Evolutionary conservation across 1,284 basidiomycete species (phyloP), one percentile per base, ranked within the genome.

Genomic region (Kalmanozyma brasiliensis): DNA sequence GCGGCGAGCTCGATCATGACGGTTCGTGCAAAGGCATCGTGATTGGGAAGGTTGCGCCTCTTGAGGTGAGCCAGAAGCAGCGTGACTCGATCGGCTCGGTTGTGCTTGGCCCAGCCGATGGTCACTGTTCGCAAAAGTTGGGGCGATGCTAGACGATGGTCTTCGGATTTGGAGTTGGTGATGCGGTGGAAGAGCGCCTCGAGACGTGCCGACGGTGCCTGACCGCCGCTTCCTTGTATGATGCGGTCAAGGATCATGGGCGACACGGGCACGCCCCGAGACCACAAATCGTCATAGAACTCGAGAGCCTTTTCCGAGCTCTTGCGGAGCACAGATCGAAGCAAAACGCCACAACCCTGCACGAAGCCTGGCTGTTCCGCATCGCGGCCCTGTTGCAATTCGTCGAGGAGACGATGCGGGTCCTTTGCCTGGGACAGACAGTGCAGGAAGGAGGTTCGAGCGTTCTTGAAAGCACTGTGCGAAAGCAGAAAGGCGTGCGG

Each of bases 231-330:
- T 22, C 35, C 22, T 9, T 33, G 11, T 14, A 58, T 49, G 36
- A 62, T 16, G 13, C 40, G 36, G 8, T 23, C 10, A 30, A 62
- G 23, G n/a, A 62, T 20, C 6, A 7, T 29, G 33, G 32, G 8
- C 0, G 53, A 32, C n/a, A 68, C 20, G 13, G 53, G 49, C 7
- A 67, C 45, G 14, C 49, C 64, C 13, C 52, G 47, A n/a, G 58
- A 52, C 64, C 64, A 67, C 16, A 68, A 19, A 9, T 58, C 59
- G 16, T 68, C 53, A 34, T 62, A 68, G 10, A 62, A 34, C n/a
- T 49, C 46, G 11, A 62, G 37, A 7, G 59, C 58, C 11, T 45
- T 36, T 29, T 62, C 51, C 8, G 45, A 17, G 32, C 49, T 46
- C 10, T 33, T 46, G 30, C 51, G 43, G 13, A 58, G 22, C 8